These are phyloP conservation scores for Flaveria brownii DNA, from an alignment of 129 eudicot genomes.

Conservation along the genomic window DNA sequence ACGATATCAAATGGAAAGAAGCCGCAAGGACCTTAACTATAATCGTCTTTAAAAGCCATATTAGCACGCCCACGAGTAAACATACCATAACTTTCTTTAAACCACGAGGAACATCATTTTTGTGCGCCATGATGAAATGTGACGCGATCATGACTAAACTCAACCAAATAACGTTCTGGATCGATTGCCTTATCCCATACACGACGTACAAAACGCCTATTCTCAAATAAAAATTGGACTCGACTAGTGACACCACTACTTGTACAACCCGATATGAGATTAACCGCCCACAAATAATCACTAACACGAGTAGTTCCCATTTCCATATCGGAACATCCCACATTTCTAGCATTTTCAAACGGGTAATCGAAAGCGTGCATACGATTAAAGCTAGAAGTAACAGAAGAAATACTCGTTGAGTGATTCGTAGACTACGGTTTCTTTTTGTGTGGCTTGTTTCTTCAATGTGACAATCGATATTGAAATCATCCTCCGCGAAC, in stretches of 20 bases:
- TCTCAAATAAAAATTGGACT: conserved; percentile 13
- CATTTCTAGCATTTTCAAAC: background rate
- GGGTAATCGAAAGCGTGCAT: conserved; percentile 19
- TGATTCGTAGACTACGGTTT: background rate
- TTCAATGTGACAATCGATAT: conserved; percentile 1
- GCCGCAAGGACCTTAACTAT: conserved; percentile 22
- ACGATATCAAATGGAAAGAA: conserved; percentile 24
- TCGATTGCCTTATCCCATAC: conserved; percentile 14
- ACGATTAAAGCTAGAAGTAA: conserved; percentile 3
- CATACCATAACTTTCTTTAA: conserved; percentile 21
- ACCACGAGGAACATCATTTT: background rate
- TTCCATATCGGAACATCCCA: conserved; percentile 23
- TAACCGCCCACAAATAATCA: conserved; percentile 9
- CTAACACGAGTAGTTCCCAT: conserved; percentile 16
- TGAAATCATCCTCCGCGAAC: conserved; percentile 21
- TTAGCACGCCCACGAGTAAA: conserved; percentile 17
- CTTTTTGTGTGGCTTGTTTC: background rate
- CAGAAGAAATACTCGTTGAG: background rate
- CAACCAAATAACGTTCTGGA: conserved; percentile 19
- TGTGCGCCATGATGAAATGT: background rate
- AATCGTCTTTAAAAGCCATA: conserved; percentile 24
- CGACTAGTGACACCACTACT: background rate
- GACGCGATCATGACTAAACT: conserved; percentile 4
- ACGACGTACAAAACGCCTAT: conserved; percentile 21
- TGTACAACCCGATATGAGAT: background rate